Evolutionary conservation across 768 basidiomycete genomes (phyloP), one percentile per base, ranked within the genome.

Genomic region (Trametes punicea): DNA sequence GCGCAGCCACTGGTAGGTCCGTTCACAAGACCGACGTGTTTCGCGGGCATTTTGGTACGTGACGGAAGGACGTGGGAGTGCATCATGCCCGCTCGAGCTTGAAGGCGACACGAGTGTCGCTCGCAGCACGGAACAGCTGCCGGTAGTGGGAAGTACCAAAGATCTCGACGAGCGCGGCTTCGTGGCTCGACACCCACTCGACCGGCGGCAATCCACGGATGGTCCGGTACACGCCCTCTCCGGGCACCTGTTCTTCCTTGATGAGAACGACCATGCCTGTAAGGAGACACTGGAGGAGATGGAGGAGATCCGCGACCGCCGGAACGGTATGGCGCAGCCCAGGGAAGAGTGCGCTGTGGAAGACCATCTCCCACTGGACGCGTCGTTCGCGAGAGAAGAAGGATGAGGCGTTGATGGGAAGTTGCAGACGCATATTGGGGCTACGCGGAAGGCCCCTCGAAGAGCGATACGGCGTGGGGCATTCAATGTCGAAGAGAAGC

Each of bases 301-400:
- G 63, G 34, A 75, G 65, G 31, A 75, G 65, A 60, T 75, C 73
- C 41, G 65, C 68, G 61, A 75, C 61, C 33, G 74, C 70, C 39
- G 68, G 70, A 15, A 72, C 70, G 57, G 68, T 67, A 56, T 74
- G 74, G 18, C 74, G 69, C 51, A 74, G 64, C 56, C 68, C 67
- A 23, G 70, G 70, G 64, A 75, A 74, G 50, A 72, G 65, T 36
- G 71, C 71, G 52, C 70, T 69, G 58, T 73, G 89, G 67, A 93
- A 93, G 64, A 90, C 88, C 89, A 91, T 90, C 69, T 91, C 83
- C 90, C 90, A 93, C 68, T 91, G 89, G 42, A 91, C 81, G 57
- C 88, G 82, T 62, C 90, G 76, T 68, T 92, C 88, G 10, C 88
- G 88, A 46, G 85, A 87, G 74, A 92, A 93, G 72, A 93, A 92